A percentile compares a stretch with the other conserved stretches of the same genome.
phyloP scores from a whole-genome alignment of 768 basidiomycete genomes.

The Amanita phalloides region DNA sequence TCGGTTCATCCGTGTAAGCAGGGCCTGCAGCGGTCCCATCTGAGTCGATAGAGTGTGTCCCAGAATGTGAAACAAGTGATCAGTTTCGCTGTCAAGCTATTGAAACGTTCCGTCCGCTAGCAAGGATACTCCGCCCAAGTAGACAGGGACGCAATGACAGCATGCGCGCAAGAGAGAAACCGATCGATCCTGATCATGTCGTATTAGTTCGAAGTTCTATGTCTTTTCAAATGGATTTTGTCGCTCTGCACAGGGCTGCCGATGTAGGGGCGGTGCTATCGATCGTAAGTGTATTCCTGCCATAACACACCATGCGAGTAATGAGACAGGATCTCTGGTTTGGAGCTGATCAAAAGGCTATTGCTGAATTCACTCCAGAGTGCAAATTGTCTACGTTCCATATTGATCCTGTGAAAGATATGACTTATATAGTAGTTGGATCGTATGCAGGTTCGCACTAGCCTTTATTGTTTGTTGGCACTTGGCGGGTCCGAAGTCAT shows the following conservation, averaged over 20 bases:
- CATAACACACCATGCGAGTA: background rate
- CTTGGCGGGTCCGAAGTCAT: background rate
- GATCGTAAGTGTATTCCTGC: background rate
- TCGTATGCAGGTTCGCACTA: background rate
- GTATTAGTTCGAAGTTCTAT: no score
- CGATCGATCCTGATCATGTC: background rate
- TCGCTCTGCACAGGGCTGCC: no score
- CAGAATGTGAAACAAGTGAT: background rate
- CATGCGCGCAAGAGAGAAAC: background rate
- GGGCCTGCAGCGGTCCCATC: background rate
- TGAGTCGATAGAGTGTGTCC: background rate
- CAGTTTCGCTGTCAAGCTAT: no score
- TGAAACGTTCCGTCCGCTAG: background rate
- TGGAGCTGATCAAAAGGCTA: background rate
- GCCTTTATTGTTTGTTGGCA: background rate
- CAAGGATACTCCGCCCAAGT: background rate
- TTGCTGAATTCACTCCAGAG: no score
- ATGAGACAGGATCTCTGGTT: background rate
- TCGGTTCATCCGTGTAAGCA: background rate
- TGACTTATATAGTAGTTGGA: no score
- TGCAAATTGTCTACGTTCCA: no score
- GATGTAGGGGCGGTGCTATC: background rate
- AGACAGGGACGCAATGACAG: background rate
- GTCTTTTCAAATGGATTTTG: no score
- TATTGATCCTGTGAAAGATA: background rate